Evolutionary conservation across 192 early-diverging fungal genomes (phyloP).

Genomic region (Backusella morwellensis): DNA sequence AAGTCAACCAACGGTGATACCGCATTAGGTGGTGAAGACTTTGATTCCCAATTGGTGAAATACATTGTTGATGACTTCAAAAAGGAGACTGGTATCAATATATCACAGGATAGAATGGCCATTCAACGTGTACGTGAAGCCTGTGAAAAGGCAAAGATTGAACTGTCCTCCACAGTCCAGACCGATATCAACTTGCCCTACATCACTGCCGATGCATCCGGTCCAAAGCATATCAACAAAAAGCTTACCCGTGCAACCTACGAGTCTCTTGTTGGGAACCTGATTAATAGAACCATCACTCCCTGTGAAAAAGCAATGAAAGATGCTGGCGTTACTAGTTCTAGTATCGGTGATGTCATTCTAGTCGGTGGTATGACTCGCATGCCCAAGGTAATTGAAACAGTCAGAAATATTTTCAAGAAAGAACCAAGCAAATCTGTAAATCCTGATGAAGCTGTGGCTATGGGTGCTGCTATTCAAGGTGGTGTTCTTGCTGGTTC

Average conservation of each 20-base stretch:
- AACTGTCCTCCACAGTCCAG: constrained; percentile 90
- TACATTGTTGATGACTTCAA: constrained; percentile 87
- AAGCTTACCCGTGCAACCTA: constrained; percentile 91
- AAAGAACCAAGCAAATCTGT: constrained; percentile 92
- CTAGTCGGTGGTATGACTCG: constrained; percentile 98
- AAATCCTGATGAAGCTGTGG: constrained; percentile 99
- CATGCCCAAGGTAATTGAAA: constrained; percentile 95
- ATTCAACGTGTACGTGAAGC: constrained; percentile 97
- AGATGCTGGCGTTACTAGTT: constrained; percentile 82
- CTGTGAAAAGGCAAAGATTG: constrained; percentile 98
- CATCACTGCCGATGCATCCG: constrained; percentile 83
- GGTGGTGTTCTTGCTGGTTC: constrained; percentile 97
- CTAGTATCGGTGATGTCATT: constrained; percentile 92
- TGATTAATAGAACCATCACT: constrained; percentile 86
- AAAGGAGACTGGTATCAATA: constrained; percentile 87
- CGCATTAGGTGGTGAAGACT: constrained; percentile 76
- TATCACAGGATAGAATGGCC: constrained; percentile 88
- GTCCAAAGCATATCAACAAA: constrained; percentile 98
- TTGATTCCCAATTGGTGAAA: constrained; percentile 70
- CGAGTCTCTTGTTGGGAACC: constrained; percentile 75
- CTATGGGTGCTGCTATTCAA: constrained; percentile 97
- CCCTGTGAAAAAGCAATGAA: constrained; percentile 97
- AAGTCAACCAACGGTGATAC: constrained; percentile 99
- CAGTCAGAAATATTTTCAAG: constrained; percentile 87
- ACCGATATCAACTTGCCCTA: constrained; percentile 98